Base-by-base conservation (phyloP, 208 protist genomes). In the Trypanosoma lewisi region DNA sequence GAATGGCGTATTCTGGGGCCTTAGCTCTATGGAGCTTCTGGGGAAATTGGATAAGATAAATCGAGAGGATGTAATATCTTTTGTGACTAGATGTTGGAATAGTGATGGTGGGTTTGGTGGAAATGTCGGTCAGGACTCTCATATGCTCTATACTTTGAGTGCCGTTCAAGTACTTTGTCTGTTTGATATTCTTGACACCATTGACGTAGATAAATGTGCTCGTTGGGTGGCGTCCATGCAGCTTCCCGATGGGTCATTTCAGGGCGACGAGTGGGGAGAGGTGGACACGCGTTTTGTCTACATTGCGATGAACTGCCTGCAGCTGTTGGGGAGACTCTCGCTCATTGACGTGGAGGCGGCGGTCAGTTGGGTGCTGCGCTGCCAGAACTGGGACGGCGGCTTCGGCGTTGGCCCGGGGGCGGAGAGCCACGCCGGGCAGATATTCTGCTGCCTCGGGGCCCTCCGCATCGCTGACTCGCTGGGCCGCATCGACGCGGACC, bases 311-410 rank as follows among this genome's bases (percentile, higher is more conserved):
- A 97, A 87, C 66, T 82, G 82, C 37, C 79, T 99, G 17, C 73
- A 88, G 14, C 70, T 99, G n/a, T 69, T 99, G 6, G 85, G 82
- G 7, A 53, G 63, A 34, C 71, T 91, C 33, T 44, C 84, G 27
- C 52, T 67, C 30, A 73, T 99, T n/a, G 76, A 99, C 66, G 58
- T 97, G 16, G 77, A 97, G 36, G 81, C 72, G 33, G 91, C 93
- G 1, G 88, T 97, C 11, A 47, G 76, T 12, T 99, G 94, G 83
- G 83, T 99, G 5, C 50, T 97, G 27, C 55, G 36, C 25, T 99
- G 98, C 72, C 78, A 95, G 42, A 99, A 99, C 82, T 99, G 98
- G 89, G 98, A 99, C 79, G 98, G 97, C 17, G 98, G 98, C 0
- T 99, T 98, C 67, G 97, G 98, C 8, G 87, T 90, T 27, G 72